These are phyloP conservation scores for Arbutus unedo DNA, from an alignment of 148 eudicot species.

Conservation along the genomic window DNA sequence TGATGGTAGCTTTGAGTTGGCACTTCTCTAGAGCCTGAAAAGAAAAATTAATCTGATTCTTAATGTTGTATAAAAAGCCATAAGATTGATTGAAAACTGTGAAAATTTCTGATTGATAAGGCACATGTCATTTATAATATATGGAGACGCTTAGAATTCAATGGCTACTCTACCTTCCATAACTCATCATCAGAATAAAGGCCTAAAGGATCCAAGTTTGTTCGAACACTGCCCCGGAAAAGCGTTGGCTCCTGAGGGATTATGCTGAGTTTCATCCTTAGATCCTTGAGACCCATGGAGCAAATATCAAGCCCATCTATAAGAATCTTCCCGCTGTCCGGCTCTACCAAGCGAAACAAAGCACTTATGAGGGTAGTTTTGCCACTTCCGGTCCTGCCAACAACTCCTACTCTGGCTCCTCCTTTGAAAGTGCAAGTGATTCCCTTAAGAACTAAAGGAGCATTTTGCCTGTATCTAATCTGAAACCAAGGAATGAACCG, in stretches of 20 bases:
- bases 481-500: constrained; percentile 18
- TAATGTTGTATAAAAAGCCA: not conserved
- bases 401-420: constrained; percentile 56
- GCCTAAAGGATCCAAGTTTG: constrained; percentile 63
- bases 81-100: not conserved
- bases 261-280: constrained; percentile 51
- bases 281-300: constrained; percentile 55
- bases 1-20: constrained; percentile 62
- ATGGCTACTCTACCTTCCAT: constrained; percentile 59
- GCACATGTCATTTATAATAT: not conserved
- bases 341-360: constrained; percentile 61
- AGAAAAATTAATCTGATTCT: not conserved
- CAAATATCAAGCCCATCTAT: constrained; percentile 56
- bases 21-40: constrained; percentile 69
- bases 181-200: constrained; percentile 54
- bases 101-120: not conserved
- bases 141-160: not conserved
- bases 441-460: constrained; percentile 69
- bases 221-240: constrained; percentile 57
- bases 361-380: constrained; percentile 70
- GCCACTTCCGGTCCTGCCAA: constrained; percentile 74
- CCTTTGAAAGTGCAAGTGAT: constrained; percentile 56
- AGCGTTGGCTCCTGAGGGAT: constrained; percentile 82
- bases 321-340: constrained; percentile 44
- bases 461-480: constrained; percentile 53